Conservation (phyloP, 2,329 filamentous ascomycete genomes). For the Ophiognomonia clavigignenti-juglandacearum region DNA sequence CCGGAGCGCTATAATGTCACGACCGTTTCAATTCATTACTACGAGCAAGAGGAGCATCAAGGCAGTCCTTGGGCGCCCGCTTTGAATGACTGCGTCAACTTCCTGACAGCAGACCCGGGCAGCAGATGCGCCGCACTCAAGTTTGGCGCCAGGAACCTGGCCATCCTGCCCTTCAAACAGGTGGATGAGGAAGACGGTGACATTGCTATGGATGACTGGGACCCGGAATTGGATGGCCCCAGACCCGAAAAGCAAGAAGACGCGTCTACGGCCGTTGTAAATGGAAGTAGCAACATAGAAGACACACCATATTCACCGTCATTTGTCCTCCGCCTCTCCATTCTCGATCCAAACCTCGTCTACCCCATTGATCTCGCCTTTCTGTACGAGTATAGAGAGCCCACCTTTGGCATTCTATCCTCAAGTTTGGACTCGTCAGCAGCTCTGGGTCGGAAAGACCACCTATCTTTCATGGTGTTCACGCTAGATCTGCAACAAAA, state of each 20-base stretch:
- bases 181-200: constrained; percentile 69
- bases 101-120: constrained; percentile 81
- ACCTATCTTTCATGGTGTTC: constrained; percentile 87
- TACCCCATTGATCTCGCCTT: constrained; percentile 91
- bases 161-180: constrained; percentile 89
- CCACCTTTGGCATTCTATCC: constrained; percentile 91
- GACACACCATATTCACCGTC: constrained; percentile 80
- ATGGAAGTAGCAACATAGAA: constrained; percentile 44
- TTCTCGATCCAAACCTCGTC: constrained; percentile 80
- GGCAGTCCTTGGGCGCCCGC: constrained; percentile 77
- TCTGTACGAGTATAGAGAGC: constrained; percentile 93
- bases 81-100: constrained; percentile 71
- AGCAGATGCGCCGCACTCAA: constrained; percentile 92
- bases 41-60: constrained; percentile 87
- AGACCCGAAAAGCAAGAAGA: constrained; percentile 44
- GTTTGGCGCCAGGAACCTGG: constrained; percentile 83
- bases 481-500: constrained; percentile 90
- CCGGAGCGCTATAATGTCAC: constrained; percentile 71
- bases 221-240: constrained; percentile 72
- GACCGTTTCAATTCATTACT: constrained; percentile 95
- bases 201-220: constrained; percentile 87
- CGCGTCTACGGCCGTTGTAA: constrained; percentile 33
- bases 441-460: constrained; percentile 78
- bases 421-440: constrained; percentile 69
- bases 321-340: constrained; percentile 86